These are phyloP conservation scores for Trichoderma semiorbis DNA, from an alignment of 2,329 filamentous ascomycete species.

Conservation along the genomic window DNA sequence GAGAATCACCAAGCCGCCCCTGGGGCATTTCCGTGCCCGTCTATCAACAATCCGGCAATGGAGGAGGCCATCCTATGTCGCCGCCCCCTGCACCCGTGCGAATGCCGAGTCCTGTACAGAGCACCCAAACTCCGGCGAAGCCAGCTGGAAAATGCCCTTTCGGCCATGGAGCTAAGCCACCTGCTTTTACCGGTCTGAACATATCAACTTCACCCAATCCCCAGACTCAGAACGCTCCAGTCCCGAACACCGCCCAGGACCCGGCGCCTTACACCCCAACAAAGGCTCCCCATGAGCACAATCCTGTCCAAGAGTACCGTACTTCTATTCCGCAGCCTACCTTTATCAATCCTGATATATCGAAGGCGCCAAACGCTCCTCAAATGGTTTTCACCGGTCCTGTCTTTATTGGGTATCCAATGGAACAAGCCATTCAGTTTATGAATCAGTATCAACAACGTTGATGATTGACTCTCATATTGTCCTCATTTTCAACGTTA, in stretches of 20 bases:
- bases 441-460: constrained; percentile 56
- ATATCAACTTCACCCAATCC: constrained; percentile 18
- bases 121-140: constrained; percentile 26
- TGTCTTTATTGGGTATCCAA: constrained; percentile 87
- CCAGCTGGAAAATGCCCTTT: constrained; percentile 56
- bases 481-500: constrained; percentile 19
- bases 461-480: constrained; percentile 22
- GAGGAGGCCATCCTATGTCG: constrained; percentile 45
- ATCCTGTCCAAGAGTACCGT: constrained; percentile 21
- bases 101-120: constrained; percentile 41
- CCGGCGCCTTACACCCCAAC: constrained; percentile 23
- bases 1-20: constrained; percentile 86
- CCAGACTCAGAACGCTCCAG: constrained; percentile 18
- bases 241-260: constrained; percentile 16
- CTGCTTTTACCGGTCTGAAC: constrained; percentile 32
- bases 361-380: constrained; percentile 40
- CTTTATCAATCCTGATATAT: constrained; percentile 47
- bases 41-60: constrained; percentile 40
- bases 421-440: constrained; percentile 75
- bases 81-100: constrained; percentile 57
- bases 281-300: constrained; percentile 24
- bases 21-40: constrained; percentile 86
- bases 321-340: constrained; percentile 39
- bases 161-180: constrained; percentile 46
- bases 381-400: constrained; percentile 89